Evolutionary conservation across 352 stramenopile species (phyloP).

Genomic region (Globisporangium canariense): DNA sequence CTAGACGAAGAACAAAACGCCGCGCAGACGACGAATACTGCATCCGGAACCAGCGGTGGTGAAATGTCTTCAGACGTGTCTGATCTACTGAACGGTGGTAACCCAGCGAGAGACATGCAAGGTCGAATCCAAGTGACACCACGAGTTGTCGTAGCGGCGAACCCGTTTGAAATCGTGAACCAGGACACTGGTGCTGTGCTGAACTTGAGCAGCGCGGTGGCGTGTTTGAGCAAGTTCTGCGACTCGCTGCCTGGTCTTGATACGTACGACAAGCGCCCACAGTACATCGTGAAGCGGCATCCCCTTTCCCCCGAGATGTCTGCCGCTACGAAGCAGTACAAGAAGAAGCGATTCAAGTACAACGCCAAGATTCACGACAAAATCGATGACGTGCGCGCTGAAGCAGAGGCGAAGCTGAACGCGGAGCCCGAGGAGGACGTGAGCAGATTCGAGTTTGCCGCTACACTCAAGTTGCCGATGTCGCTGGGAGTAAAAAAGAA

Average conservation of each 20-base stretch:
- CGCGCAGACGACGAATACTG: background rate
- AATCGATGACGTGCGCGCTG: constrained; percentile 63
- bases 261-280: constrained; percentile 74
- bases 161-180: constrained; percentile 55
- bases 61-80: constrained; percentile 10
- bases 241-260: constrained; percentile 76
- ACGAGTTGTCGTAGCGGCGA: constrained; percentile 2
- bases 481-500: constrained; percentile 61
- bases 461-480: constrained; percentile 56
- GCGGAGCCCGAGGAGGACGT: constrained; percentile 19
- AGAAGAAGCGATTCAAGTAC: constrained; percentile 80
- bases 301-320: constrained; percentile 44
- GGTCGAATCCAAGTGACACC: constrained; percentile 16
- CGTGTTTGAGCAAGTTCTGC: constrained; percentile 73
- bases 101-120: constrained; percentile 3
- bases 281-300: constrained; percentile 76
- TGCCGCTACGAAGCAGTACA: constrained; percentile 44
- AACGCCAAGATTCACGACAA: constrained; percentile 77
- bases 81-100: background rate
- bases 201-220: constrained; percentile 60
- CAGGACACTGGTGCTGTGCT: constrained; percentile 63
- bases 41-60: background rate
- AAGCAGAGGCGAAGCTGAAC: constrained; percentile 27
- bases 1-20: constrained; percentile 39
- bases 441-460: constrained; percentile 53